Evolutionary conservation across 2,329 filamentous ascomycete genomes (phyloP), one percentile per base, ranked within the genome.

Genomic region (Neonectria faginata): DNA sequence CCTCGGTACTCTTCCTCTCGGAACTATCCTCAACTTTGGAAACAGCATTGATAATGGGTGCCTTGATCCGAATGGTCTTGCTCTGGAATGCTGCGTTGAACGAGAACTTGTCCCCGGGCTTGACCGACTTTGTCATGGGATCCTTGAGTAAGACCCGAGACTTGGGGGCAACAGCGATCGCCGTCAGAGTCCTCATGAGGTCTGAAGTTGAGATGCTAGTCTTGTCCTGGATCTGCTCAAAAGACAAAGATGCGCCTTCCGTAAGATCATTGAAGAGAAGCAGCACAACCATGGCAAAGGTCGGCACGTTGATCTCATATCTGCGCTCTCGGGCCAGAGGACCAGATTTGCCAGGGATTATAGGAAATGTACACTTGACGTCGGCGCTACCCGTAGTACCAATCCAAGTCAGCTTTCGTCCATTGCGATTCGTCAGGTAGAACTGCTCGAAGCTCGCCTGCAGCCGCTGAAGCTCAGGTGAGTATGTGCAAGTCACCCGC

Each of bases 221-320:
- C 70, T 86, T 86, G 6, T 88, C 89, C 75, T 96, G 91, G 29
- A 98, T 96, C 67, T 97, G 92, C 60, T 96, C 92, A 59, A 89
- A 88, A 0, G 83, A 81, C 16, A 90, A 77, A 51, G 79, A 82
- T 68, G 83, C 79, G 31, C 77, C 83, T 6, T 86, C 82, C 2
- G 76, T 76, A 0, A 97, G 74, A 41, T 95, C 89, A 74, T 98
- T 98, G 85, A 98, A 99, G 0, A 97, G 87, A 48, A 97, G 79
- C 20, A 99, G 80, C 25, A 98, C 89, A 20, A 97, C 82, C 92
- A 98, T 97, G 72, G 90, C 93, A 76, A 96, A 96, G 0, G 96
- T 98, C 1, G 94, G 91, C 20, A 97, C 94, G 66, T 94, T 97
- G 60, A 99, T 83, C 73, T 99, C 96, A 75, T 98, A 95, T 39